Conservation (phyloP, 306 rosid genomes). For the Dalbergia oliveri region DNA sequence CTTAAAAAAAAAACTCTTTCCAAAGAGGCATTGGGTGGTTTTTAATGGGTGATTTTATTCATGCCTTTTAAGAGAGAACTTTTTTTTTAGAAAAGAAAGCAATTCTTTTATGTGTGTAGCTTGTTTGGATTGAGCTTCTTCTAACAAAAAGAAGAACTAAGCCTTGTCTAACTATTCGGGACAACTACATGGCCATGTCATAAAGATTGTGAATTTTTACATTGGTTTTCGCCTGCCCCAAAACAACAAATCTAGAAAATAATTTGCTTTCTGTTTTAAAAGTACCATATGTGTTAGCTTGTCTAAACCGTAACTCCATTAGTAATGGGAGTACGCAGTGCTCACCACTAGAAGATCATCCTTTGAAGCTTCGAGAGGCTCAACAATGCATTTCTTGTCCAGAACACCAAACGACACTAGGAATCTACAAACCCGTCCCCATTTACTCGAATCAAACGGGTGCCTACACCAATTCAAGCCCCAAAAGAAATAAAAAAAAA, state of each 20-base stretch:
- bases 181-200: too few species aligned
- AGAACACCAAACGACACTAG: slow-evolving; percentile 65
- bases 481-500: background rate
- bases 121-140: background rate
- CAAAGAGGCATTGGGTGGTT: background rate
- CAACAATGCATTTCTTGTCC: slow-evolving; percentile 58
- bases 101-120: background rate
- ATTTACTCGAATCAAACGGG: slow-evolving; percentile 91
- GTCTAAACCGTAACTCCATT: background rate
- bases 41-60: too few species aligned
- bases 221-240: too few species aligned
- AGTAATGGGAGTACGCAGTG: background rate
- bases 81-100: too few species aligned
- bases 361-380: slow-evolving; percentile 89
- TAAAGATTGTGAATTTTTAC: too few species aligned
- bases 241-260: too few species aligned
- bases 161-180: too few species aligned
- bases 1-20: too few species aligned
- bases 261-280: too few species aligned
- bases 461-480: slow-evolving; percentile 63
- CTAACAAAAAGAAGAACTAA: too few species aligned
- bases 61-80: too few species aligned
- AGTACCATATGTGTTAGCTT: too few species aligned
- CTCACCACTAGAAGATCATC: slow-evolving; percentile 91
- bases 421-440: slow-evolving; percentile 84